Evolutionary conservation across 306 rosid species (phyloP).

Genomic region (Hippophae rhamnoides): DNA sequence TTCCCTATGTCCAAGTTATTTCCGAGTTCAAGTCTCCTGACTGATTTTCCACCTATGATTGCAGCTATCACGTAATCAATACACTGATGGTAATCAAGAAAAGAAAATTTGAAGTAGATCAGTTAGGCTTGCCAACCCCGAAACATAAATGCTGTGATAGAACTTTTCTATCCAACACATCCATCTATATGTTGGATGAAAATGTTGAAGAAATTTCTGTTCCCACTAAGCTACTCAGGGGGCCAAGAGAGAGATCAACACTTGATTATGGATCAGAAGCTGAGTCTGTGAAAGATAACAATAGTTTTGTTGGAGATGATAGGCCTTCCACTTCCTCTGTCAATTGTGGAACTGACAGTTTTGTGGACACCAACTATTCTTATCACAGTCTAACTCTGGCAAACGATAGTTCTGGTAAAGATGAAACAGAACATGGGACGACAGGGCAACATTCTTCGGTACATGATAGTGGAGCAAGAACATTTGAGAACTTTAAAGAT

Average conservation of each 20-base stretch:
- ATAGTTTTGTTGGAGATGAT: slow-evolving; percentile 36
- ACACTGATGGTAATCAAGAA: slow-evolving; percentile 36
- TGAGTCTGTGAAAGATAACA: slow-evolving; percentile 50
- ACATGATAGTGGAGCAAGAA: slow-evolving; percentile 16
- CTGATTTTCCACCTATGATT: too few relatives aligned
- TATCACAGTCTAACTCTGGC: slow-evolving; percentile 13
- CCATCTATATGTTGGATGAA: slow-evolving; percentile 21
- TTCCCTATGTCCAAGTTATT: too few relatives aligned
- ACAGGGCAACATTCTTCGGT: background rate
- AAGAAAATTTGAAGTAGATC: slow-evolving; percentile 52
- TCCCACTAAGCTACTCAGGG: slow-evolving; percentile 5
- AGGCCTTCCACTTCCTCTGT: slow-evolving; percentile 22
- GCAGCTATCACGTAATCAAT: slow-evolving; percentile 30
- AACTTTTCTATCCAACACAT: slow-evolving; percentile 19
- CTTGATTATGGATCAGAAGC: slow-evolving; percentile 22
- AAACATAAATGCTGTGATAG: slow-evolving; percentile 47
- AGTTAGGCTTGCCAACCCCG: slow-evolving; percentile 43
- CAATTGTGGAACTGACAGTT: slow-evolving; percentile 5
- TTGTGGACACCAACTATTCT: slow-evolving; percentile 9
- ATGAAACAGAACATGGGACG: slow-evolving; percentile 1
- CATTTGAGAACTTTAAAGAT: slow-evolving; percentile 34
- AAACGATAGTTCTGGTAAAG: slow-evolving; percentile 21
- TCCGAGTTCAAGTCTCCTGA: too few relatives aligned
- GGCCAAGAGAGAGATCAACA: slow-evolving; percentile 1
- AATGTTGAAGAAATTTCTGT: slow-evolving; percentile 21